Evolutionary conservation across 2,329 filamentous ascomycete genomes (phyloP).

Genomic region (Curvularia sp.): DNA sequence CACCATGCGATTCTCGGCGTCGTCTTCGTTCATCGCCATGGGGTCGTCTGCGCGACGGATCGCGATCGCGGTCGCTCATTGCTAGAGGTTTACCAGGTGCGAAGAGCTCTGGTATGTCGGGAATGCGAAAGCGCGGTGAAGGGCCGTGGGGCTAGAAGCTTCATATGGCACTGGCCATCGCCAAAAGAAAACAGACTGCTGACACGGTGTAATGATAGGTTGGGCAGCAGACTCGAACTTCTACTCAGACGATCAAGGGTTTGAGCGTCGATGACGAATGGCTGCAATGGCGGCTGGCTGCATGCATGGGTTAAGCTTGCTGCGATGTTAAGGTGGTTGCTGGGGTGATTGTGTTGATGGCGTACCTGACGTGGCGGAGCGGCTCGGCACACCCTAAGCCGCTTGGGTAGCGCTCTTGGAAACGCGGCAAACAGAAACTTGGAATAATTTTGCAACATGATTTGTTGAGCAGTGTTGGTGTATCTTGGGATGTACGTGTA

Average conservation of each 20-base stretch:
- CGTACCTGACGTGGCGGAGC: constrained; percentile 37
- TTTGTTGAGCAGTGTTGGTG: constrained; percentile 3
- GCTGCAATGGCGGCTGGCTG: constrained; percentile 32
- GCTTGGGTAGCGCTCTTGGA: constrained; percentile 22
- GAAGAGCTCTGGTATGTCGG: constrained; percentile 1
- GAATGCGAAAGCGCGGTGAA: constrained; percentile 15
- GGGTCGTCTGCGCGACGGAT: constrained; percentile 31
- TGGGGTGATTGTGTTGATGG: constrained; percentile 37
- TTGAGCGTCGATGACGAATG: constrained; percentile 28
- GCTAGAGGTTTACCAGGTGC: constrained; percentile 14
- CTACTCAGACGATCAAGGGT: constrained; percentile 3
- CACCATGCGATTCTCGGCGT: constrained; percentile 38
- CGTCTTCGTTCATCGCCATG: constrained; percentile 40
- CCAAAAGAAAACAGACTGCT: constrained; percentile 7
- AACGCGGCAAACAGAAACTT: constrained; percentile 9
- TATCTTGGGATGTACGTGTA: neutral
- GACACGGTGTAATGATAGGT: constrained; percentile 1
- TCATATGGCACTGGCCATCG: constrained; percentile 5
- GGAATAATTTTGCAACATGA: neutral
- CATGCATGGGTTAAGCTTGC: constrained; percentile 25
- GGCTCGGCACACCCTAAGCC: constrained; percentile 21
- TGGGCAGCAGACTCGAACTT: constrained; percentile 1
- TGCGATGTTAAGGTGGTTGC: constrained; percentile 33
- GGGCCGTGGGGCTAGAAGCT: constrained; percentile 27
- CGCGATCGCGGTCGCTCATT: constrained; percentile 32